Evolutionary conservation across 1,284 basidiomycete species (phyloP).

Genomic region (Pseudozyma tsukubaensis): DNA sequence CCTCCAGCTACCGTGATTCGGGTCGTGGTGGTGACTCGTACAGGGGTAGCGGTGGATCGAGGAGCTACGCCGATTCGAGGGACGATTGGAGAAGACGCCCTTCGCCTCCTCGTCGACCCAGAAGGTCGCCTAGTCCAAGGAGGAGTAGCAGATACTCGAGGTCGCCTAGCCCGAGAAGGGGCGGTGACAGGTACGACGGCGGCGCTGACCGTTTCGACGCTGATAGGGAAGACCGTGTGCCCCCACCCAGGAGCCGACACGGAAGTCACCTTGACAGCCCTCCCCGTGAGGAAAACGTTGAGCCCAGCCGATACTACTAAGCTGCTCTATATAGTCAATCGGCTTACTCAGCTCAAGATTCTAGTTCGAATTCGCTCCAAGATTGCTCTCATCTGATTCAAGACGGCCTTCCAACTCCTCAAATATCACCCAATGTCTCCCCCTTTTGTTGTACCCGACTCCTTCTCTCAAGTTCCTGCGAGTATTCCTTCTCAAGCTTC

Average conservation of each 20-base stretch:
- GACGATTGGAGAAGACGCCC: constrained; percentile 57
- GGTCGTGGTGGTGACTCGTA: constrained; percentile 33
- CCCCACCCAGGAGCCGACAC: constrained; percentile 35
- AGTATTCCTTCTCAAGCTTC: neutral
- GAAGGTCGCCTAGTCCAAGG: constrained; percentile 45
- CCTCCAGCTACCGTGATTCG: constrained; percentile 22
- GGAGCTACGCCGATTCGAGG: constrained; percentile 43
- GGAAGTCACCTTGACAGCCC: constrained; percentile 54
- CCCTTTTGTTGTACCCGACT: no score
- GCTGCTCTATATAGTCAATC: neutral
- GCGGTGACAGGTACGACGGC: constrained; percentile 19
- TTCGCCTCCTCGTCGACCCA: constrained; percentile 36
- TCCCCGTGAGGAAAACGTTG: constrained; percentile 47
- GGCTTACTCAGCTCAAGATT: neutral
- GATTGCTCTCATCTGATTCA: neutral
- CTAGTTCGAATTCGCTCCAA: neutral
- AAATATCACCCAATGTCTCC: neutral
- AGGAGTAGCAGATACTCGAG: constrained; percentile 42
- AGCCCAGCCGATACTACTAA: constrained; percentile 42
- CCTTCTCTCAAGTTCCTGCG: no score
- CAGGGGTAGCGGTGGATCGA: neutral
- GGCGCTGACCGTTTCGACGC: constrained; percentile 18
- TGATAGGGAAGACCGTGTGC: constrained; percentile 35
- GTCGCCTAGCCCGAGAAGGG: constrained; percentile 41
- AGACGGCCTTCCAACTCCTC: constrained; percentile 2